phyloP scores from a whole-genome alignment of 768 basidiomycete species.

The Pilatotrama ljubarskyi region DNA sequence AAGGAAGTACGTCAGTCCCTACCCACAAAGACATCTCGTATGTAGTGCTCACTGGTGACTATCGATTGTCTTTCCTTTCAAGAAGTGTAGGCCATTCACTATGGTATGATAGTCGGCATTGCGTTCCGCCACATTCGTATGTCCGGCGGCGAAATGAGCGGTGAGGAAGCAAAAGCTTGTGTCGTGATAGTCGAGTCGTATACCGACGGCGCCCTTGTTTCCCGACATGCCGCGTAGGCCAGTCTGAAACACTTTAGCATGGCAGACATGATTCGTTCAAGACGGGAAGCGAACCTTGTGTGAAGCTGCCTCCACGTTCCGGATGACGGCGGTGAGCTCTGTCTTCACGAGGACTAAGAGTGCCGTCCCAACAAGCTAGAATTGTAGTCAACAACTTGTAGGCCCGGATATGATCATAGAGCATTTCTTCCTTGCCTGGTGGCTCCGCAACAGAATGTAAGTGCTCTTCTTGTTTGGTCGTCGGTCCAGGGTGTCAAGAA shows the following conservation, averaged over 20 bases:
- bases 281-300: constrained; percentile 70
- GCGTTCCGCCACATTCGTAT: constrained; percentile 84
- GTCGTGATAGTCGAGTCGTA: constrained; percentile 89
- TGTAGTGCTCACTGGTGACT: constrained; percentile 80
- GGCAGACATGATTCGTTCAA: not conserved
- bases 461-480: constrained; percentile 66
- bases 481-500: constrained; percentile 75
- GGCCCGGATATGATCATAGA: not conserved
- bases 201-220: constrained; percentile 95
- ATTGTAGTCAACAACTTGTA: not conserved
- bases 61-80: constrained; percentile 83
- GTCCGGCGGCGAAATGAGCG: constrained; percentile 96
- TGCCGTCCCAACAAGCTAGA: constrained; percentile 91
- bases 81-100: constrained; percentile 77
- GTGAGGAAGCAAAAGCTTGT: constrained; percentile 95
- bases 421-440: constrained; percentile 59
- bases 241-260: constrained; percentile 47
- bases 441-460: constrained; percentile 88
- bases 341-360: constrained; percentile 82
- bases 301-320: constrained; percentile 89
- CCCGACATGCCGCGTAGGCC: constrained; percentile 92
- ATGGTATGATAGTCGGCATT: constrained; percentile 94
- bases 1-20: constrained; percentile 3
- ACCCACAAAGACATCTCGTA: not conserved
- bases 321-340: constrained; percentile 73